Base-by-base conservation (phyloP, 1,139 yeast species). In the Lodderomyces metapsilosis region DNA sequence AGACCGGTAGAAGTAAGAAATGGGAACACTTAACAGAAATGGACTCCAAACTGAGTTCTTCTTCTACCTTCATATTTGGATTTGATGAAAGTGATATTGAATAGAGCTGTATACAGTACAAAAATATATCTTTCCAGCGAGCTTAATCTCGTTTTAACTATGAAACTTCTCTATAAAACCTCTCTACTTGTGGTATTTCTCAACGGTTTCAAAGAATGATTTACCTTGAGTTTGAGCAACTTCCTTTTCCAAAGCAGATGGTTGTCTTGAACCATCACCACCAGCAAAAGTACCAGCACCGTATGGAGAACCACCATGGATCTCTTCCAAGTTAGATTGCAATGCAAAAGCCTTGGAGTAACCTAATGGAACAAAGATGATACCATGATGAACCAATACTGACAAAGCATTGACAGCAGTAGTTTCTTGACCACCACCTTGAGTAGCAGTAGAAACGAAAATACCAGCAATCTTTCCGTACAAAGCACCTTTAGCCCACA, bases 211-310 rank as follows among this genome's bases (percentile, higher is more conserved):
- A 13, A 32, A 31, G 28, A 34, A 33, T 13, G 41, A 84, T 53
- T 71, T 66, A 61, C 92, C 94, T 68, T 85, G 94, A 52, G 66
- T 68, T 40, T 55, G 52, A 39, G 83, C 91, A 52, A 86, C 56
- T 52, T 77, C 76, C 58, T 78, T 67, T 69, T 87, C 95, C 48
- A 84, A 68, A 41, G 71, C 77, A 46, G 78, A 55, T 44, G 92
- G 87, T 59, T 71, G 73, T 75, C 95, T 81, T 15, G 88, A 80
- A 53, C 95, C 95, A 55, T 84, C 92, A 44, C 76, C 74, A 52
- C 82, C 91, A 30, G 95, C 91, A 54, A 75, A 74, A 44, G 88
- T 70, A 57, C 95, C 95, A 39, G 95, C 88, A 67, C 95, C 95
- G 89, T 92, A 87, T 44, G 95, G 79, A 43, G 92, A 82, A 51